Percentiles rank a stretch among this genome's conserved stretches.
Conservation (phyloP, 2,329 filamentous ascomycete genomes). For the Bimuria novae-zelandiae region DNA sequence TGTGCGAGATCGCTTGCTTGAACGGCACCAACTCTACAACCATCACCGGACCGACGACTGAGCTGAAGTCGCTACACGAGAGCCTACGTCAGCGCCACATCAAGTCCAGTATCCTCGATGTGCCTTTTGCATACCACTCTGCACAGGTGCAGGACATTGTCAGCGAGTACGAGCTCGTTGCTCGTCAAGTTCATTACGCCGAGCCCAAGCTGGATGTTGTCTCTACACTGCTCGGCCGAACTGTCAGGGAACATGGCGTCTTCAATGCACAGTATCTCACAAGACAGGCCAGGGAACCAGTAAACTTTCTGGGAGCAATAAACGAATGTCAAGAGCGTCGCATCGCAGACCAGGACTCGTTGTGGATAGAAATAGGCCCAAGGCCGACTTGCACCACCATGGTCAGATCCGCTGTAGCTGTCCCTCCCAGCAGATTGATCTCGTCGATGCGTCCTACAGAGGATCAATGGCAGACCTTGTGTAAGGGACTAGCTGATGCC, state of each 20-base stretch:
- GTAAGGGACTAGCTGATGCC: constrained; percentile 53
- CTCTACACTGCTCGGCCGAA: constrained; percentile 9
- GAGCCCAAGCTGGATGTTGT: constrained; percentile 33
- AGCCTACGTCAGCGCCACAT: background rate
- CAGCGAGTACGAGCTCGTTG: constrained; percentile 39
- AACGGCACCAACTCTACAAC: constrained; percentile 31
- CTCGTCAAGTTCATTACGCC: constrained; percentile 27
- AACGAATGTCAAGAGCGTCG: constrained; percentile 23
- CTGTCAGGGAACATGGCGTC: constrained; percentile 44
- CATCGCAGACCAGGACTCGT: constrained; percentile 15
- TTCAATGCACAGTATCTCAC: constrained; percentile 7
- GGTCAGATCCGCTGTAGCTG: background rate
- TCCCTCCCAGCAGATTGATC: background rate
- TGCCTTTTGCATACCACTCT: constrained; percentile 16
- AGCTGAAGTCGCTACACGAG: constrained; percentile 1
- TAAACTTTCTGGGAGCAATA: constrained; percentile 51
- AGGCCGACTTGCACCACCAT: constrained; percentile 2
- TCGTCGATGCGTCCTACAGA: background rate
- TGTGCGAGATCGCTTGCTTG: constrained; percentile 23
- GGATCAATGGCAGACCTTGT: constrained; percentile 42
- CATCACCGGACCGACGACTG: constrained; percentile 21
- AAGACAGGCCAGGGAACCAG: constrained; percentile 46
- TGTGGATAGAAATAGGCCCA: constrained; percentile 8
- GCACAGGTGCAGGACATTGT: constrained; percentile 48
- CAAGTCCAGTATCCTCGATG: background rate